These are phyloP conservation scores for Kurtzmaniella natalensis DNA, from an alignment of 1,139 yeast species.

Conservation along the genomic window DNA sequence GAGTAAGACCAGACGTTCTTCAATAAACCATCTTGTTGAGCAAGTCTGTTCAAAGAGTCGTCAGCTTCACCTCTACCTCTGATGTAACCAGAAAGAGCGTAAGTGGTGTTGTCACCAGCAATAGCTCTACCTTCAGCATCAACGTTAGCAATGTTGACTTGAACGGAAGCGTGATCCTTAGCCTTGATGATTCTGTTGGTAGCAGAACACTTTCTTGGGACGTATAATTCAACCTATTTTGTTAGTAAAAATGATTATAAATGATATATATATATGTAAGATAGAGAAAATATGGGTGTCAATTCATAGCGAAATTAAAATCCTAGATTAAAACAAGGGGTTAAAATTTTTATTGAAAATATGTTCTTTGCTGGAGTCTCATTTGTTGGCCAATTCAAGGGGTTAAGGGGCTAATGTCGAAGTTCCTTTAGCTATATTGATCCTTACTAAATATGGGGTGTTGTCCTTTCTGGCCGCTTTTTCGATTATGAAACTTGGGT, in stretches of 20 bases:
- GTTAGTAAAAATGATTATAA: conserved; percentile 24
- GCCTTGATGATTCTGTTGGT: conserved; percentile 99
- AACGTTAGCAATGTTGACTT: conserved; percentile 53
- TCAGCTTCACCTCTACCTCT: conserved; percentile 83
- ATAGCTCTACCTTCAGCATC: conserved; percentile 96
- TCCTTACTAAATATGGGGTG: no score
- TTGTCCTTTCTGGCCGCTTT: no score
- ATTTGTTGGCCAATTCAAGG: no score
- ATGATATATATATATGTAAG: no score
- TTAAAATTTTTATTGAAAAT: no score
- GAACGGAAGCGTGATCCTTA: conserved; percentile 99
- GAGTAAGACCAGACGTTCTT: conserved; percentile 99
- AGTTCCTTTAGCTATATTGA: no score
- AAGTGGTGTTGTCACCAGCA: conserved; percentile 88
- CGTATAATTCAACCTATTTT: conserved; percentile 94
- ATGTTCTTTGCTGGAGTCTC: no score
- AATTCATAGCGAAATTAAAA: no score
- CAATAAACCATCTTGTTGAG: conserved; percentile 97
- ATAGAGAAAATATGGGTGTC: no score
- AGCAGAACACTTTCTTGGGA: conserved; percentile 99
- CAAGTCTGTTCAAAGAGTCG: conserved; percentile 98
- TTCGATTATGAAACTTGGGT: no score
- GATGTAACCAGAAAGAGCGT: conserved; percentile 96
- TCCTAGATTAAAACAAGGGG: no score
- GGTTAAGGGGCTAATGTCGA: no score